Evolutionary conservation across 768 basidiomycete species (phyloP), one percentile per base, ranked within the genome.

Genomic region (Dictyophora rubrovolvata): DNA sequence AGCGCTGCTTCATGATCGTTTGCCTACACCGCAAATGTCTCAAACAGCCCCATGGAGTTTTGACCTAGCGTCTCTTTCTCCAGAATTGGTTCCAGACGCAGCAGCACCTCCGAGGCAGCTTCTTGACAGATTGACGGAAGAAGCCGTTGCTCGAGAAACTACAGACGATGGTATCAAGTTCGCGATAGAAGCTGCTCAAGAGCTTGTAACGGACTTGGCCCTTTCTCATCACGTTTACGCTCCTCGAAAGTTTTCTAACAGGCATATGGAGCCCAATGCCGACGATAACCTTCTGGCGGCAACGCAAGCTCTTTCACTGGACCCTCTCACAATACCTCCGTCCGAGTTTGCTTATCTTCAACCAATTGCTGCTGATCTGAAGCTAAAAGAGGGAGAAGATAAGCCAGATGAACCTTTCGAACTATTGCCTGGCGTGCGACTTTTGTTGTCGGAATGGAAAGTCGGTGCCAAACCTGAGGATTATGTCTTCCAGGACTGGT

Each of bases 361-460:
- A 12, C 87, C 87, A 1, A 59, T 75, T 18, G 64, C 62, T 34
- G 60, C 54, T 16, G 64, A 72, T 48, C 64, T 73, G 57, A 42
- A 56, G 46, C 35, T 16, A 20, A 54, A 46, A 47, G 51, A 20
- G 34, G 22, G 48, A 20, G 66, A 67, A 50, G 57, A 63, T 36
- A 66, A 72, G 12, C 20, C 16, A 7, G 48, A 21, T 12, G 63
- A 67, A 16, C 23, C 60, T 12, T 60, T 63, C 23, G 62, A 76
- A 18, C 70, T 66, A 62, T 77, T 83, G 0, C 68, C 76, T 2
- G 85, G 85, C 2, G 82, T 85, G 10, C 76, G 84, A 28, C 72
- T 84, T 20, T 74, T 91, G 46, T 68, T 91, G 57, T 76, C 78
- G 58, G 85, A 86, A 48, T 91, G 89, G 89, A 75, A 80, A 53